A percentile compares a stretch with the other conserved stretches of the same genome.
Conservation (phyloP, 371 early-diverging fungal genomes). For the Blastocladiella emersonii region DNA sequence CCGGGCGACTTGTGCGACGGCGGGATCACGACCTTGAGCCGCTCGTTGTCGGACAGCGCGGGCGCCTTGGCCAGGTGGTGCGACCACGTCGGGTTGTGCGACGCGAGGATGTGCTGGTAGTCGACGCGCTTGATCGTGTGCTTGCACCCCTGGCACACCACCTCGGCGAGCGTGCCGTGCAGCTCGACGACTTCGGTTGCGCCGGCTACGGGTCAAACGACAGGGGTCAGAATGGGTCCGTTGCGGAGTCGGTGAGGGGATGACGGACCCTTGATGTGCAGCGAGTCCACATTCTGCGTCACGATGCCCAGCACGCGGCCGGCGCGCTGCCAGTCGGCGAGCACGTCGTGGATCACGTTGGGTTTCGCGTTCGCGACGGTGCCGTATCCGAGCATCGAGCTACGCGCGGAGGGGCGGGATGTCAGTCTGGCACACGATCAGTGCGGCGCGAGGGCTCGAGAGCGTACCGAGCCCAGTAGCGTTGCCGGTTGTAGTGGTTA, state of each 20-base stretch:
- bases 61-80: conserved; percentile 12
- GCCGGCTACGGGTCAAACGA: conserved; percentile 16
- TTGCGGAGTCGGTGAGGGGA: too few relatives aligned
- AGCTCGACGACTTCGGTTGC: conserved; percentile 50
- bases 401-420: not conserved
- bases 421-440: not conserved
- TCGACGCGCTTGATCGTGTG: conserved; percentile 29
- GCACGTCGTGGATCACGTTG: conserved; percentile 50
- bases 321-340: conserved; percentile 33
- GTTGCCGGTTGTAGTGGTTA: conserved; percentile 43
- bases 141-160: conserved; percentile 57
- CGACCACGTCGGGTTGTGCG: conserved; percentile 59
- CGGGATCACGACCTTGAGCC: not conserved
- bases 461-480: conserved; percentile 71
- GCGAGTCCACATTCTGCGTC: conserved; percentile 85
- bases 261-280: conserved; percentile 37
- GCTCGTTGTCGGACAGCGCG: not conserved
- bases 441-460: too few relatives aligned
- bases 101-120: conserved; percentile 50
- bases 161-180: conserved; percentile 64
- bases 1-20: conserved; percentile 2
- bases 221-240: too few relatives aligned
- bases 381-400: conserved; percentile 66
- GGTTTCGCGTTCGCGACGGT: conserved; percentile 49
- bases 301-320: conserved; percentile 39